Conservation (phyloP, 371 early-diverging fungal species). For the Haplosporangium sp. region DNA sequence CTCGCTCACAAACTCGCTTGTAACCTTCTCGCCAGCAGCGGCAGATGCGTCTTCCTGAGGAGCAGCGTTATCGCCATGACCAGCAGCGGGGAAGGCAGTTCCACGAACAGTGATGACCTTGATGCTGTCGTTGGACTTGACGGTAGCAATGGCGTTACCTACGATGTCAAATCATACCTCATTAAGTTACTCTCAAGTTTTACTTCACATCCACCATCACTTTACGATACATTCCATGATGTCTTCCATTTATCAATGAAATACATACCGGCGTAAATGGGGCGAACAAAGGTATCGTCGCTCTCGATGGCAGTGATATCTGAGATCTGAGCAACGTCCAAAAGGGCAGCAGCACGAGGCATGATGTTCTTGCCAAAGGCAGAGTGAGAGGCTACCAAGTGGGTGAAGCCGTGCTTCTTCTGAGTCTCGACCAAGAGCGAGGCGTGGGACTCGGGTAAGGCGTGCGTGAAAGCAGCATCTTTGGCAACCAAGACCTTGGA, state of each 20-base stretch:
- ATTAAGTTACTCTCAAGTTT: not conserved
- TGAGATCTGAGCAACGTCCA: slow-evolving; percentile 92
- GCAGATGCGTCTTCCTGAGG: slow-evolving; percentile 74
- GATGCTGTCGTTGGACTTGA: slow-evolving; percentile 87
- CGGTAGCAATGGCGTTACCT: slow-evolving; percentile 97
- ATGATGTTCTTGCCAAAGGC: slow-evolving; percentile 94
- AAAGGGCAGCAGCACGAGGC: slow-evolving; percentile 92
- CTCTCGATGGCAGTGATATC: slow-evolving; percentile 86
- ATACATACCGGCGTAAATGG: slow-evolving; percentile 84
- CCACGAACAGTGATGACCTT: slow-evolving; percentile 93
- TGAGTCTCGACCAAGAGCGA: slow-evolving; percentile 80
- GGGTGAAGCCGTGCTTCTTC: slow-evolving; percentile 81
- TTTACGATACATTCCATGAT: no score
- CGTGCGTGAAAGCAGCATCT: slow-evolving; percentile 81
- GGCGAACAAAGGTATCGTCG: slow-evolving; percentile 94
- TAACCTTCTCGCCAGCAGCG: slow-evolving; percentile 59
- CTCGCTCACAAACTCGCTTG: slow-evolving; percentile 89
- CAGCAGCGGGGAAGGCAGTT: slow-evolving; percentile 87
- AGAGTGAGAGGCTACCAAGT: slow-evolving; percentile 89
- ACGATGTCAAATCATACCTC: not conserved
- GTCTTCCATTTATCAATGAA: no score
- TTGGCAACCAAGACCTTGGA: slow-evolving; percentile 88
- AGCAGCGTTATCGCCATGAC: slow-evolving; percentile 64
- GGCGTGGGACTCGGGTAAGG: slow-evolving; percentile 85
- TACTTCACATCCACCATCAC: not conserved